Evolutionary conservation across 164 flowering plant species (phyloP).

Genomic region (Dillenia turbinata): DNA sequence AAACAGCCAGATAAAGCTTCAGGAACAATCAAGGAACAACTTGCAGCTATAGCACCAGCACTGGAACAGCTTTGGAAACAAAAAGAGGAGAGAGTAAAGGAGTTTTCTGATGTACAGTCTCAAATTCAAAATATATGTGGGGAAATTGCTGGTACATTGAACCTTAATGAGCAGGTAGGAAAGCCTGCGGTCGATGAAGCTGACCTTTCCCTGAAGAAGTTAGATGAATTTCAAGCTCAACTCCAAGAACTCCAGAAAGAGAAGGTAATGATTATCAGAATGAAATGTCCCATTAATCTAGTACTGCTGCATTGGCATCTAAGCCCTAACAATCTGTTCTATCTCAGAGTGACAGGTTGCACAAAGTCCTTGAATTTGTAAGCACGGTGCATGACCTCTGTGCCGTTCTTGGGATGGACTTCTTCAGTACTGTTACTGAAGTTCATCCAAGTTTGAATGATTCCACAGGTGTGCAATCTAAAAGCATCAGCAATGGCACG

Average conservation of each 20-base stretch:
- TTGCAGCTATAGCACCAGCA: constrained; percentile 77
- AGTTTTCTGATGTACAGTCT: constrained; percentile 74
- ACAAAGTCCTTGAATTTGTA: constrained; percentile 87
- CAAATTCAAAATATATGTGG: constrained; percentile 82
- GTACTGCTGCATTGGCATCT: no score
- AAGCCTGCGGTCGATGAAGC: constrained; percentile 66
- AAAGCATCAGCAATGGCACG: constrained; percentile 93
- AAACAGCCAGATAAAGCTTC: constrained; percentile 70
- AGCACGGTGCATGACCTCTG: constrained; percentile 95
- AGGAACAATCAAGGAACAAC: constrained; percentile 93
- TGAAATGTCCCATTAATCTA: background rate
- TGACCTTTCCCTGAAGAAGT: constrained; percentile 70
- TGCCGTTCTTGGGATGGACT: constrained; percentile 90
- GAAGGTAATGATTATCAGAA: constrained; percentile 44
- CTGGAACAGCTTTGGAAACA: constrained; percentile 72
- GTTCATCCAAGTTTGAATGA: constrained; percentile 94
- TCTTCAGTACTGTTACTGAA: constrained; percentile 76
- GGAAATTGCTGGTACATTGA: constrained; percentile 71
- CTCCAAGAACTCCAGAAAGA: constrained; percentile 92
- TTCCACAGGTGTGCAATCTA: constrained; percentile 70
- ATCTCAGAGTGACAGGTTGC: constrained; percentile 77
- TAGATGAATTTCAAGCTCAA: constrained; percentile 75
- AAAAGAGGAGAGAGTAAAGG: constrained; percentile 75
- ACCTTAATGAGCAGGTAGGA: constrained; percentile 29
- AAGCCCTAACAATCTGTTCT: no score